Evolutionary conservation across 306 rosid species (phyloP).

Genomic region (Elaeagnus macrophylla): DNA sequence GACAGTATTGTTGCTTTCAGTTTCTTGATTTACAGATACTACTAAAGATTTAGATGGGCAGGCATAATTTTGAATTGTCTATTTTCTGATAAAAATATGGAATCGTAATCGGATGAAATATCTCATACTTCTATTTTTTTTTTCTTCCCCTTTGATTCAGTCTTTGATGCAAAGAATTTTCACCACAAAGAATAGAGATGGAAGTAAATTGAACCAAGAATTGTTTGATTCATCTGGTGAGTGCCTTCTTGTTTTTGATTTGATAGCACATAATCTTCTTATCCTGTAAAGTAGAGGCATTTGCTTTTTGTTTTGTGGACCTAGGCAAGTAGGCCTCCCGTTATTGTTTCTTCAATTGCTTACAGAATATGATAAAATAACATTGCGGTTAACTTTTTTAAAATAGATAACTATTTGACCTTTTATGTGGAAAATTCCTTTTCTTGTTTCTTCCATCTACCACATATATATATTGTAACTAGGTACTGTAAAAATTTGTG

Average conservation of each 20-base stretch:
- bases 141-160: constrained; percentile 32
- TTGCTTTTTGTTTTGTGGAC: too few species aligned
- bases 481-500: too few species aligned
- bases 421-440: too few species aligned
- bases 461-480: too few species aligned
- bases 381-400: too few species aligned
- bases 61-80: background rate
- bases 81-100: background rate
- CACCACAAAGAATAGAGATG: constrained; percentile 51
- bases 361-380: too few species aligned
- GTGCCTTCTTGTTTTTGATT: constrained; percentile 22
- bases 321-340: too few species aligned
- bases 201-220: constrained; percentile 24
- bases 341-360: too few species aligned
- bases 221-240: constrained; percentile 56
- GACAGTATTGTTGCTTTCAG: background rate
- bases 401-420: too few species aligned
- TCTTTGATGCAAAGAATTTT: constrained; percentile 59
- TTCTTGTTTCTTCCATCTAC: too few species aligned
- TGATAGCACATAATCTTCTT: background rate
- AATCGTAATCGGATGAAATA: too few species aligned
- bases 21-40: background rate
- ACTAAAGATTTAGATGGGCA: constrained; percentile 1
- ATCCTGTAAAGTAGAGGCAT: constrained; percentile 6
- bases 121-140: background rate